Evolutionary conservation across 2,329 filamentous ascomycete species (phyloP), one percentile per base, ranked within the genome.

Genomic region (Aspergillus aculeatus): DNA sequence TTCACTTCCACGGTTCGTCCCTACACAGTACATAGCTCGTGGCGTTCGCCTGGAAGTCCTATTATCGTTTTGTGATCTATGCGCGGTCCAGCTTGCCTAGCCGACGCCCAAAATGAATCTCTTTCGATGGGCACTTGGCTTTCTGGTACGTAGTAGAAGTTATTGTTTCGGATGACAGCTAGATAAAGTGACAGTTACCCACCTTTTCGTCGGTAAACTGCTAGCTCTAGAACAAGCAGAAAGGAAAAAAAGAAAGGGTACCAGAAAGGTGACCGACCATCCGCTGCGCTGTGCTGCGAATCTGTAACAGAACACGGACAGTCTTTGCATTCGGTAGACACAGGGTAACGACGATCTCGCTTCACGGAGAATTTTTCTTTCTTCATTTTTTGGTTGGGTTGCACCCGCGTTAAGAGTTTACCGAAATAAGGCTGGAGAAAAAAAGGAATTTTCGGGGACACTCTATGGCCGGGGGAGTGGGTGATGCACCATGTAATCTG

Each of bases 211-310:
- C 38, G 38, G 16, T 44, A 53, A 23, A 41, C 5, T 53, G 51
- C 26, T 29, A 19, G 21, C 23, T 26, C 21, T n/a, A 53, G 32
- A 41, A 23, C 5, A 44, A 21, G 16, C 24, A 53, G 35, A 12
- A 44, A 44, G 26, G 4, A n/a, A 23, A 23, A 23, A 4, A 23
- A 21, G 21, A 53, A 16, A n/a, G 23, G 12, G 11, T 21, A 29
- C 10, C 26, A 23, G 24, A 50, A 23, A 16, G 48, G 48, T 19
- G 50, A 31, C 48, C 48, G 50, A 31, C 48, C 48, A 57, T 31
- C 19, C 32, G 29, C 48, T 54, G 57, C 57, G 49, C 47, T 60
- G 57, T 62, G 57, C 57, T 31, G 48, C 26, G 32, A 51, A 48
- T 49, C 47, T 35, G 24, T 50, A 49, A 50, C 44, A 48, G 21